Conservation (phyloP, 805 yeast species). For the Cyberlindnera saturnus region DNA sequence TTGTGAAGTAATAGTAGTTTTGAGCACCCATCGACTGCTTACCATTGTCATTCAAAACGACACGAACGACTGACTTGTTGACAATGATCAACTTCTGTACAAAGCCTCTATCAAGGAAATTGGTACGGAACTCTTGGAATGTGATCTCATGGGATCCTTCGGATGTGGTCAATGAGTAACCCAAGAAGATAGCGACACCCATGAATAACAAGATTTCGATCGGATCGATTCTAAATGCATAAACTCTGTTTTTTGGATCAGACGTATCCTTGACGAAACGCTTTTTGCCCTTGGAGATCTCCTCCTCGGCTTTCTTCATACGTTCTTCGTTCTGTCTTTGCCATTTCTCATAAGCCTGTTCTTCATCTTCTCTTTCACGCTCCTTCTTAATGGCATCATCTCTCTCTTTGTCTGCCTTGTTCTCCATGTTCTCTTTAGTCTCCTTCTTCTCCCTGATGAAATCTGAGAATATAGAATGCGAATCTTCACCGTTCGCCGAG, state of each 20-base stretch:
- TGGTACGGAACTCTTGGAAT: slow-evolving; percentile 84
- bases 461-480: slow-evolving; percentile 10
- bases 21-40: slow-evolving; percentile 36
- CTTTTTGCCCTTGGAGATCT: slow-evolving; percentile 8
- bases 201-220: slow-evolving; percentile 29
- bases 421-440: slow-evolving; percentile 3
- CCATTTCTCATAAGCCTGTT: slow-evolving; percentile 4
- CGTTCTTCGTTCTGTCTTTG: slow-evolving; percentile 13
- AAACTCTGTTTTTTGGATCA: slow-evolving; percentile 27
- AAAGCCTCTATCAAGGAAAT: slow-evolving; percentile 67
- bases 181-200: slow-evolving; percentile 27
- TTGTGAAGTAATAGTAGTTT: slow-evolving; percentile 54
- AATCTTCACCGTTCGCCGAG: background rate
- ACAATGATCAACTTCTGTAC: slow-evolving; percentile 72
- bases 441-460: slow-evolving; percentile 5
- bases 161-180: slow-evolving; percentile 22
- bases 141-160: slow-evolving; percentile 54
- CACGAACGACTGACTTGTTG: slow-evolving; percentile 70
- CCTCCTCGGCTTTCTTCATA: slow-evolving; percentile 15
- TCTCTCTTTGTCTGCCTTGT: slow-evolving; percentile 4
- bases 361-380: slow-evolving; percentile 9
- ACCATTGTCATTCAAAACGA: slow-evolving; percentile 60
- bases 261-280: slow-evolving; percentile 20
- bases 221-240: slow-evolving; percentile 28
- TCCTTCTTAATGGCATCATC: slow-evolving; percentile 9